These are phyloP conservation scores for Erodium maritimum DNA, from an alignment of 345 rosid genomes.

Conservation along the genomic window DNA sequence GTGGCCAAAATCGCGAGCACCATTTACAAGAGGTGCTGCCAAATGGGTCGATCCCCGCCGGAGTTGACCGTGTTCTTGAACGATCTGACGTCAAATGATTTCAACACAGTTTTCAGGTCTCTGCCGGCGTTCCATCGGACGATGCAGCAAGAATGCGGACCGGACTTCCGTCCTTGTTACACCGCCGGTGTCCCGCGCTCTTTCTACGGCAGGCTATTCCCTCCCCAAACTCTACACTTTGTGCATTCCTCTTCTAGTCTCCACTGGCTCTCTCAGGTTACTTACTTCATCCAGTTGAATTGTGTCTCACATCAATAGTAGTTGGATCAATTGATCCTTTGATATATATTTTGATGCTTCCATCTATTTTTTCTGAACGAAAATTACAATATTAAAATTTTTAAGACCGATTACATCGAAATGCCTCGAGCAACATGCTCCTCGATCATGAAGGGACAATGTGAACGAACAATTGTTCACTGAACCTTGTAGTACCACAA, in stretches of 20 bases:
- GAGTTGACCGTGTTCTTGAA: conserved; percentile 26
- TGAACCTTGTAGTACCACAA: too few species aligned
- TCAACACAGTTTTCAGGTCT: conserved; percentile 32
- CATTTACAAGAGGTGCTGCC: conserved; percentile 8
- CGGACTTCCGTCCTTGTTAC: conserved; percentile 17
- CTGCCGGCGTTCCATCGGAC: conserved; percentile 20
- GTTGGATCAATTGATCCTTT: background rate
- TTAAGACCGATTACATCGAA: too few species aligned
- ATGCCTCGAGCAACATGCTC: too few species aligned
- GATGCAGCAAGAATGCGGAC: conserved; percentile 20
- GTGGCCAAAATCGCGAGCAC: conserved; percentile 13
- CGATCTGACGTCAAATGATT: conserved; percentile 30
- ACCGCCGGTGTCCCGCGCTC: conserved; percentile 34
- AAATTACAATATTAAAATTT: too few species aligned
- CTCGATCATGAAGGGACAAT: too few species aligned
- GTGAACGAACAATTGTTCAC: too few species aligned
- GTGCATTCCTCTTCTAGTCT: conserved; percentile 33
- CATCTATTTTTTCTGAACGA: too few species aligned
- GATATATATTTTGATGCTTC: too few species aligned
- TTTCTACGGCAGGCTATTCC: conserved; percentile 36
- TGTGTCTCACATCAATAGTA: background rate
- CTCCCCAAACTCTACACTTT: conserved; percentile 22
- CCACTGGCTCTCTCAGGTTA: conserved; percentile 47
- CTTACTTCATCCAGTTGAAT: background rate
- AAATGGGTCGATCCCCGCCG: conserved; percentile 11